Conservation (phyloP, 1,284 basidiomycete species). For the Calocybe gambosa region DNA sequence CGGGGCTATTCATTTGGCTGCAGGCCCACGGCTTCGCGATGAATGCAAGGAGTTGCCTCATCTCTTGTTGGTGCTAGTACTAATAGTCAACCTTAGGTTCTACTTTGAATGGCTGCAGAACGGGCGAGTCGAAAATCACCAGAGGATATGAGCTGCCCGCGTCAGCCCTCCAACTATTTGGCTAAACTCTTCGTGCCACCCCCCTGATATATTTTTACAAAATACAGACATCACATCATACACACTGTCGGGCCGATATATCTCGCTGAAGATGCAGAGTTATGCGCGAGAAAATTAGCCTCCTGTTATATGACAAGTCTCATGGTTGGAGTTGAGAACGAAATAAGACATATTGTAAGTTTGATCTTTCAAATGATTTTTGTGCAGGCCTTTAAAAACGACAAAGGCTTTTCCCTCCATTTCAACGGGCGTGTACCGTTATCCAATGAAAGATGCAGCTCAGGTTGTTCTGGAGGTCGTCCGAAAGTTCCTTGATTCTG, state of each 20-base stretch:
- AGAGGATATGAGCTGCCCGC: conserved; percentile 65
- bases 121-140: conserved; percentile 84
- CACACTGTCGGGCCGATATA: conserved; percentile 92
- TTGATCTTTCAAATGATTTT: neutral
- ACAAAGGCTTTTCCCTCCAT: conserved; percentile 73
- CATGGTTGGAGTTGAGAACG: conserved; percentile 54
- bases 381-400: neutral
- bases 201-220: conserved; percentile 7
- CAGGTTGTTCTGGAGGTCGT: conserved; percentile 59
- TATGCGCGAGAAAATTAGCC: conserved; percentile 50
- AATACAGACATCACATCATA: conserved; percentile 64
- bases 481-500: conserved; percentile 52
- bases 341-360: conserved; percentile 61
- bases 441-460: conserved; percentile 69
- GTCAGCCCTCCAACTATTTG: conserved; percentile 36
- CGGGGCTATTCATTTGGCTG: conserved; percentile 83
- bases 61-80: neutral
- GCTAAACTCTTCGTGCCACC: neutral
- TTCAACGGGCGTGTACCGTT: conserved; percentile 77
- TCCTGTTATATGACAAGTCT: conserved; percentile 73
- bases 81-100: conserved; percentile 38
- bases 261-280: conserved; percentile 31
- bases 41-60: conserved; percentile 53
- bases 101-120: conserved; percentile 68
- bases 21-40: conserved; percentile 64